Evolutionary conservation across 164 flowering plant species (phyloP).

Genomic region (Taxillus chinensis): DNA sequence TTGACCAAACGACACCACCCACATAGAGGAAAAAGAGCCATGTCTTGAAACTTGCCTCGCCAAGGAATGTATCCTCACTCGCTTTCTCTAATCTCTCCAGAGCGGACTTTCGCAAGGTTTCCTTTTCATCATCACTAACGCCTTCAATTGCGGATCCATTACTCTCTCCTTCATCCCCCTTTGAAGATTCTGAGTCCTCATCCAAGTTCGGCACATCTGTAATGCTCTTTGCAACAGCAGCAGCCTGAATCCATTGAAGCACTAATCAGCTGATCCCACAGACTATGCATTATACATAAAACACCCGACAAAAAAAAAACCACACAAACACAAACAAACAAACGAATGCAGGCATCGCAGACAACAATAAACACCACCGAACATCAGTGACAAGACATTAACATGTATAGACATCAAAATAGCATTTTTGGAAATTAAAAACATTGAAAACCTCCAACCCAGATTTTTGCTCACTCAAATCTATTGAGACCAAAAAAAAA

Average conservation of each 20-base stretch:
- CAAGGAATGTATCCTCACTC: slow-evolving; percentile 76
- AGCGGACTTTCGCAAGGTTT: slow-evolving; percentile 47
- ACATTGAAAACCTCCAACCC: too few relatives aligned
- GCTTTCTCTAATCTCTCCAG: slow-evolving; percentile 81
- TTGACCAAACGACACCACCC: background rate
- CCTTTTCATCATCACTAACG: slow-evolving; percentile 47
- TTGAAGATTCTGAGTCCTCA: slow-evolving; percentile 46
- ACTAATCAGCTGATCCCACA: slow-evolving; percentile 1
- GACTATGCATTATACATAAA: too few relatives aligned
- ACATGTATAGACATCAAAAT: too few relatives aligned
- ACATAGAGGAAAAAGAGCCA: background rate
- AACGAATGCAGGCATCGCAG: too few relatives aligned
- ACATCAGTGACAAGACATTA: too few relatives aligned
- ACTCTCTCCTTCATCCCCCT: slow-evolving; percentile 31
- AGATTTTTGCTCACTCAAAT: too few relatives aligned
- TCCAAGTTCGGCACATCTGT: slow-evolving; percentile 35
- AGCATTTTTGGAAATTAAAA: too few relatives aligned
- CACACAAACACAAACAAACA: too few relatives aligned
- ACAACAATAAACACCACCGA: too few relatives aligned
- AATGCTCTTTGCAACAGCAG: slow-evolving; percentile 67
- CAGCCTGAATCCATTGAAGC: slow-evolving; percentile 44
- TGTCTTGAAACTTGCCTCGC: slow-evolving; percentile 59
- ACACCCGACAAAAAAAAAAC: too few relatives aligned
- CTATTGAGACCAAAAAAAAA: too few relatives aligned
- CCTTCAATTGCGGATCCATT: slow-evolving; percentile 27